Percentiles rank a stretch among this genome's conserved stretches.
These are phyloP conservation scores for Aspergillus uvarum DNA, from an alignment of 2,329 filamentous ascomycete genomes.

Conservation along the genomic window DNA sequence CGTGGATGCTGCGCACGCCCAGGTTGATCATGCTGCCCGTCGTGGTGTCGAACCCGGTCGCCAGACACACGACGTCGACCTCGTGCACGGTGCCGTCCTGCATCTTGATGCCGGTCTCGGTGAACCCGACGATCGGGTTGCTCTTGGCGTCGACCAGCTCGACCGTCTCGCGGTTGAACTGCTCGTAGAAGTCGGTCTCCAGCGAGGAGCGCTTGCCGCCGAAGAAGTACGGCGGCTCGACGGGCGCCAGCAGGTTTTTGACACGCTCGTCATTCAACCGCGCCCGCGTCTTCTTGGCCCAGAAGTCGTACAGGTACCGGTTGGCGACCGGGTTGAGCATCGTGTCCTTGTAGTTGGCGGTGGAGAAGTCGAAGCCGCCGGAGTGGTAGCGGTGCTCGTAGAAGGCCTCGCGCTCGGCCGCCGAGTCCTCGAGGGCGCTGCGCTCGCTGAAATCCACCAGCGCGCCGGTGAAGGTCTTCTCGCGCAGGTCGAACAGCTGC, in stretches of 20 bases:
- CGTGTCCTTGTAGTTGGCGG: slow-evolving; percentile 52
- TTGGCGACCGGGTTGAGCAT: slow-evolving; percentile 51
- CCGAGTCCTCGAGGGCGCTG: slow-evolving; percentile 9
- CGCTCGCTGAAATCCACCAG: slow-evolving; percentile 8
- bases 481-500: slow-evolving; percentile 17
- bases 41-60: slow-evolving; percentile 48
- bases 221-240: slow-evolving; percentile 55
- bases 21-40: slow-evolving; percentile 45
- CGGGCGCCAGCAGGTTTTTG: slow-evolving; percentile 55
- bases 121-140: slow-evolving; percentile 13
- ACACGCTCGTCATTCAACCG: slow-evolving; percentile 53
- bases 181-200: slow-evolving; percentile 54
- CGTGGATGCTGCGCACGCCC: slow-evolving; percentile 37
- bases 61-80: slow-evolving; percentile 46
- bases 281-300: slow-evolving; percentile 53
- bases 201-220: slow-evolving; percentile 54
- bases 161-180: slow-evolving; percentile 50
- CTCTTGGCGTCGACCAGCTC: slow-evolving; percentile 19
- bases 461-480: slow-evolving; percentile 15
- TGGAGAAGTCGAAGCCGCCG: slow-evolving; percentile 23
- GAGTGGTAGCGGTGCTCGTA: slow-evolving; percentile 19
- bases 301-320: slow-evolving; percentile 55
- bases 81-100: slow-evolving; percentile 39
- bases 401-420: slow-evolving; percentile 13
- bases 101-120: slow-evolving; percentile 39